Percentiles rank a stretch among this genome's conserved stretches.
phyloP scores from a whole-genome alignment of 2,329 filamentous ascomycete genomes.

The Cordyceps pruinosa region DNA sequence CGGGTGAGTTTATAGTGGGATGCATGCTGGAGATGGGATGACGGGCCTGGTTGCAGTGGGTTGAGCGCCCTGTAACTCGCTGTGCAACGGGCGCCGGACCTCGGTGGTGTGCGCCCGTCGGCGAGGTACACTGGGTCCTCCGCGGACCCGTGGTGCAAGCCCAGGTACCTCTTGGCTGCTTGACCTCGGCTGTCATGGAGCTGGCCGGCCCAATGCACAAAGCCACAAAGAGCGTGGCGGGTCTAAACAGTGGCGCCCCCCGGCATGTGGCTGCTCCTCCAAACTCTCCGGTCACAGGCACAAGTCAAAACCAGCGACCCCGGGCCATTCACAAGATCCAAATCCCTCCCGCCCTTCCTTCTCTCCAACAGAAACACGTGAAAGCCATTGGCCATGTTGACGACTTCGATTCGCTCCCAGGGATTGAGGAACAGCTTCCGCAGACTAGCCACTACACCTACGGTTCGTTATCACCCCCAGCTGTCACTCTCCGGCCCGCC shows the following conservation, averaged over 20 bases:
- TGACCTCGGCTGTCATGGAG: slow-evolving; percentile 11
- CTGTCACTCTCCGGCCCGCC: too few relatives aligned
- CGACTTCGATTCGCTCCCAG: slow-evolving; percentile 26
- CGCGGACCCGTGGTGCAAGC: background rate
- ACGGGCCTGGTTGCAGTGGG: too few relatives aligned
- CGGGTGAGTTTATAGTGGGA: too few relatives aligned
- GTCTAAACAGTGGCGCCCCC: too few relatives aligned
- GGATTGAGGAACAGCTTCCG: slow-evolving; percentile 29
- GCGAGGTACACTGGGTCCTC: background rate
- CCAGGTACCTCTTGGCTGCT: background rate
- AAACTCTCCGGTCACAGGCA: slow-evolving; percentile 11
- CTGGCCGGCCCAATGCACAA: background rate
- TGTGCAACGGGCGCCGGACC: background rate
- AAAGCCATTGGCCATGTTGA: slow-evolving; percentile 28
- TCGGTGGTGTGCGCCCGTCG: background rate
- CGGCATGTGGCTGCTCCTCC: background rate
- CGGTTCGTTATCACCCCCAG: too few relatives aligned
- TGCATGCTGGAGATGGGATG: too few relatives aligned
- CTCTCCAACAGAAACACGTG: slow-evolving; percentile 10
- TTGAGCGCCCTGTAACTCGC: background rate
- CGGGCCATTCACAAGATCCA: slow-evolving; percentile 5
- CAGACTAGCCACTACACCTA: slow-evolving; percentile 22
- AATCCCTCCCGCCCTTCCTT: slow-evolving; percentile 3
- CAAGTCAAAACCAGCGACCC: slow-evolving; percentile 1
- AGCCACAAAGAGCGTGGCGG: too few relatives aligned